Percentiles rank a stretch among this genome's conserved stretches.
phyloP scores from a whole-genome alignment of 2,329 filamentous ascomycete genomes.

The Paracoccidioides brasiliensis region DNA sequence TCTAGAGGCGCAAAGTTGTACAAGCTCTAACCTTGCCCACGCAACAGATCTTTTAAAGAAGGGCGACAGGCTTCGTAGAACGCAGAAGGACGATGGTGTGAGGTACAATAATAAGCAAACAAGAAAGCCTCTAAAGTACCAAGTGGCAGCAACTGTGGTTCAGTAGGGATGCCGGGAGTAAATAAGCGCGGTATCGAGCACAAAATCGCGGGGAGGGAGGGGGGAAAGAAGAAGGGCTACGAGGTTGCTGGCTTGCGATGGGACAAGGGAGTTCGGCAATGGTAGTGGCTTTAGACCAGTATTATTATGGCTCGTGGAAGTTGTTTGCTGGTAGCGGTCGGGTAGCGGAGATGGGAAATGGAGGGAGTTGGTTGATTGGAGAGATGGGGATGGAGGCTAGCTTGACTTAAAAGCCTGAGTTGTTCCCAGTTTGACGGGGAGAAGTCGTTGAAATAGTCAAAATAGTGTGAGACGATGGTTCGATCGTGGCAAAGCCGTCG shows the following conservation, averaged over 20 bases:
- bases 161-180: background rate
- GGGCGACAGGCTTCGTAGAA: background rate
- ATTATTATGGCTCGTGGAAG: background rate
- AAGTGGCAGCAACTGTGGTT: background rate
- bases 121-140: conserved; percentile 1
- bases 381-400: background rate
- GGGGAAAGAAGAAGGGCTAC: background rate
- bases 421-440: conserved; percentile 1
- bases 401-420: background rate
- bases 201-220: conserved; percentile 1
- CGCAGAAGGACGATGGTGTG: background rate
- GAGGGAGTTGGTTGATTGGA: background rate
- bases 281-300: background rate
- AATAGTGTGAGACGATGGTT: conserved; percentile 1
- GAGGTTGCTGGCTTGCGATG: conserved; percentile 1
- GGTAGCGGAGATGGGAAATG: background rate
- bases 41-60: background rate
- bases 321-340: background rate
- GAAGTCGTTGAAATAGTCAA: background rate
- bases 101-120: background rate
- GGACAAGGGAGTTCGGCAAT: background rate
- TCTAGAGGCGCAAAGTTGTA: background rate
- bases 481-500: conserved; percentile 2
- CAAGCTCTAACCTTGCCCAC: background rate
- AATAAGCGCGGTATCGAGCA: conserved; percentile 1